These are phyloP conservation scores for Ceratobasidium sp. DNA, from an alignment of 1,284 basidiomycete species.

Conservation along the genomic window DNA sequence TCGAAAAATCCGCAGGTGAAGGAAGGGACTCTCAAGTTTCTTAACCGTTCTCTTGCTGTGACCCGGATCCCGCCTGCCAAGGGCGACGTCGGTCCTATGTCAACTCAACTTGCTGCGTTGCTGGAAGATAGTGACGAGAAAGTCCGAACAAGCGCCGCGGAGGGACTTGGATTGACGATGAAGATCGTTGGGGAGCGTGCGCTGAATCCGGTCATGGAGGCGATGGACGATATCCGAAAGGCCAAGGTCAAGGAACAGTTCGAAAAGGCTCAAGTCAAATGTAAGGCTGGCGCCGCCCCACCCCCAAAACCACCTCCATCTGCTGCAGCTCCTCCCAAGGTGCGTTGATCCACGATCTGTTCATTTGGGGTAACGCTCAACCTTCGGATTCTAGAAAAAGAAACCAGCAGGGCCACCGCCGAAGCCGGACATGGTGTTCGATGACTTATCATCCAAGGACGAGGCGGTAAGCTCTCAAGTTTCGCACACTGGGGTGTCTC, in stretches of 20 bases:
- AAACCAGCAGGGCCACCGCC: slow-evolving; percentile 44
- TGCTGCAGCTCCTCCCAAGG: slow-evolving; percentile 55
- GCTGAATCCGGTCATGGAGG: slow-evolving; percentile 86
- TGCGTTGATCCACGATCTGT: not conserved
- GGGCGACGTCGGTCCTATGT: slow-evolving; percentile 82
- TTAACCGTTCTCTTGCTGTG: slow-evolving; percentile 79
- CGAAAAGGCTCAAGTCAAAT: slow-evolving; percentile 86
- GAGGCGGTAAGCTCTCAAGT: not conserved
- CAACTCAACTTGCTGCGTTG: slow-evolving; percentile 77
- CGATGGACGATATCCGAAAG: slow-evolving; percentile 87
- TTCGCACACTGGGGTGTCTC: not conserved
- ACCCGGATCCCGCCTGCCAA: slow-evolving; percentile 71
- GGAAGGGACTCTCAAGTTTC: slow-evolving; percentile 89
- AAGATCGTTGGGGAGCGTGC: slow-evolving; percentile 96
- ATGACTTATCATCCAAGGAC: slow-evolving; percentile 15
- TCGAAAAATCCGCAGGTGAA: slow-evolving; percentile 98
- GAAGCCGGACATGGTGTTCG: slow-evolving; percentile 38
- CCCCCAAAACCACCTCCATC: slow-evolving; percentile 57
- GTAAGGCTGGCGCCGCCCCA: slow-evolving; percentile 68
- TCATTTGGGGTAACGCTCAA: not conserved
- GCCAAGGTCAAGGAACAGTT: slow-evolving; percentile 93
- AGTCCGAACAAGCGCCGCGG: slow-evolving; percentile 88
- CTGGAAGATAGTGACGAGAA: slow-evolving; percentile 91
- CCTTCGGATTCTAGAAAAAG: slow-evolving; percentile 47
- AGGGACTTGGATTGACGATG: slow-evolving; percentile 89